Evolutionary conservation across 306 rosid species (phyloP).

Genomic region (Begonia peltatifolia): DNA sequence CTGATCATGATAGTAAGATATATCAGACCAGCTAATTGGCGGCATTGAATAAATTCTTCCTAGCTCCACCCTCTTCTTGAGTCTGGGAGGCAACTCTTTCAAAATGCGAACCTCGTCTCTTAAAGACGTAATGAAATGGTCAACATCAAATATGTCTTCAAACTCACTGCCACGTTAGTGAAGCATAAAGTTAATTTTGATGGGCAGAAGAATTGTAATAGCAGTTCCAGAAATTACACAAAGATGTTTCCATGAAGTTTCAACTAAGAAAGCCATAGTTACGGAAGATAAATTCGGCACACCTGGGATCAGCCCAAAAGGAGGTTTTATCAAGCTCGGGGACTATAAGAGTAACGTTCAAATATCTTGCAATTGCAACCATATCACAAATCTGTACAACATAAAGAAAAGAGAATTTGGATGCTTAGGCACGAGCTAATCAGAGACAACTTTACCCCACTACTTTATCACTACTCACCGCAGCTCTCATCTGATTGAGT

Average conservation of each 20-base stretch:
- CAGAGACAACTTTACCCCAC: background rate
- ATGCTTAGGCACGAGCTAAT: background rate
- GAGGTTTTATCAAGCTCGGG: slow-evolving; percentile 64
- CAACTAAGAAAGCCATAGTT: too few species aligned
- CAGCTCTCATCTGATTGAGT: slow-evolving; percentile 66
- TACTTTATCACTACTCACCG: slow-evolving; percentile 23
- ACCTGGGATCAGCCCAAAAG: slow-evolving; percentile 62
- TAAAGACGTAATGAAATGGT: slow-evolving; percentile 60
- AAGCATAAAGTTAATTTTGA: background rate
- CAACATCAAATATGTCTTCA: slow-evolving; percentile 66
- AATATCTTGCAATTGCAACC: slow-evolving; percentile 49
- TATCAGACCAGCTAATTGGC: slow-evolving; percentile 81
- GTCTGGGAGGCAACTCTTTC: slow-evolving; percentile 55
- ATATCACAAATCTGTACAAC: slow-evolving; percentile 54
- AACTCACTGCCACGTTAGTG: slow-evolving; percentile 45
- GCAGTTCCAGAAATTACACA: background rate
- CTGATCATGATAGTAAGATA: slow-evolving; percentile 62
- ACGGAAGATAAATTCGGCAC: background rate
- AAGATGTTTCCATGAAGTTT: too few species aligned
- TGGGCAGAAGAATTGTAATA: background rate
- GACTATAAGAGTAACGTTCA: slow-evolving; percentile 52
- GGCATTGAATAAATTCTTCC: slow-evolving; percentile 39
- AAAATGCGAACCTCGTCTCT: slow-evolving; percentile 63
- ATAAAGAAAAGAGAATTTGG: background rate
- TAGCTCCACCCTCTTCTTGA: slow-evolving; percentile 45